Evolutionary conservation across 306 rosid species (phyloP), one percentile per base, ranked within the genome.

Genomic region (Fragaria iinumae): DNA sequence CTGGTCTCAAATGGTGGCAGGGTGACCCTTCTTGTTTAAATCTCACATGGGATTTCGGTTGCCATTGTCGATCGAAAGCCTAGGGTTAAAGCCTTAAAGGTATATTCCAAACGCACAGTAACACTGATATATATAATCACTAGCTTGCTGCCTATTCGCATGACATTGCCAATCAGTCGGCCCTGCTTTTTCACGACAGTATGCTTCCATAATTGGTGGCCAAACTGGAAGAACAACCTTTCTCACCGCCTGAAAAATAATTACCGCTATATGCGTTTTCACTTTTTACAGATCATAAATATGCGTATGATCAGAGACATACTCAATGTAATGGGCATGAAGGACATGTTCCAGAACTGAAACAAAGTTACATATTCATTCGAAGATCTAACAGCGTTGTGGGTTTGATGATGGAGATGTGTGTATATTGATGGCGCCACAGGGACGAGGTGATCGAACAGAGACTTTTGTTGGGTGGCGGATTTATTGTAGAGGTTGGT

Each of bases 131-230:
- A 20, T n/a, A 55, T 3, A 55, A 55, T 55, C 62, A n/a, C 62
- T 11, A 56, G 5, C 69, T 25, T 52, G 82, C 13, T 69, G 77
- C 65, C 79, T 41, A 32, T 27, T 73, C 70, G 11, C 84, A 45
- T 65, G 80, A 65, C 53, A 50, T 10, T 34, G 60, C 32, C 55
- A 69, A 69, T 69, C 67, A 53, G 80, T 56, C 16, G 74, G 74
- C 65, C 45, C 34, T 45, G 8, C 53, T 55, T 79, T 77, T 77
- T 11, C 43, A 11, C 29, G 79, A 67, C 82, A 69, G 23, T 4
- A 20, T 65, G 73, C 47, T 57, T 65, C 73, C 76, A 60, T 43
- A 7, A 44, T 52, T 55, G 81, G 43, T 56, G 67, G 73, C 21
- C 27, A 34, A 12, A 7, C 41, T 20, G 2, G 72, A 38, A 38